Evolutionary conservation across 1,284 basidiomycete genomes (phyloP).

Genomic region (Bondarzewia mesenterica): DNA sequence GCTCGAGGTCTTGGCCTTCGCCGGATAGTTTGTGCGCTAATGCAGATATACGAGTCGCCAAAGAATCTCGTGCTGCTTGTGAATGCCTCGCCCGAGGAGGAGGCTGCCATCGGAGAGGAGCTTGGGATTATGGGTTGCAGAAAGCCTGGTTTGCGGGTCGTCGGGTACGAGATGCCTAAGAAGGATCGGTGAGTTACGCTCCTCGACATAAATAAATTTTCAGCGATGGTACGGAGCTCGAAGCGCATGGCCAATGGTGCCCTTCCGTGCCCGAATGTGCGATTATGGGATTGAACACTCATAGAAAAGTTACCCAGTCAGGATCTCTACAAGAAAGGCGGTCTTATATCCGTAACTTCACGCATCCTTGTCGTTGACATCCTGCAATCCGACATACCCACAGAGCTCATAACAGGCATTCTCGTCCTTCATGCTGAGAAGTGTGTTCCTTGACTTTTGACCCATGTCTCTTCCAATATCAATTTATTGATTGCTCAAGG

Average conservation of each 20-base stretch:
- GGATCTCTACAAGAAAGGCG: conserved; percentile 79
- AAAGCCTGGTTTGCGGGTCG: conserved; percentile 76
- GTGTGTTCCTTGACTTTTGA: conserved; percentile 31
- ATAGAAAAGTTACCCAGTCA: conserved; percentile 47
- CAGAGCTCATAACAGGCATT: conserved; percentile 83
- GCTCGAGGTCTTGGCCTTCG: conserved; percentile 85
- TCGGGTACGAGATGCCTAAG: conserved; percentile 79
- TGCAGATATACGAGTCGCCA: conserved; percentile 90
- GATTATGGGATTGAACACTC: too few relatives aligned
- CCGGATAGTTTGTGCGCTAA: conserved; percentile 73
- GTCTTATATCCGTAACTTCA: conserved; percentile 88
- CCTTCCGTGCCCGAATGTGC: too few relatives aligned
- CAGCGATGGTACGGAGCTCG: too few relatives aligned
- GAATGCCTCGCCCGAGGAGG: conserved; percentile 85
- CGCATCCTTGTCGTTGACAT: conserved; percentile 94
- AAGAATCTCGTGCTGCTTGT: conserved; percentile 81
- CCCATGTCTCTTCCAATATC: background rate
- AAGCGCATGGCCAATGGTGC: too few relatives aligned
- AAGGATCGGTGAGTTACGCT: conserved; percentile 61
- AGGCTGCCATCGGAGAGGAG: conserved; percentile 87
- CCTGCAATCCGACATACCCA: conserved; percentile 82
- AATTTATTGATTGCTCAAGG: background rate
- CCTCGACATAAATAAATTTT: background rate
- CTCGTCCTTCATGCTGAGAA: conserved; percentile 91
- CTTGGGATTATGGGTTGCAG: conserved; percentile 87